phyloP scores from a whole-genome alignment of 2,329 filamentous ascomycete genomes.

The Sporothrix inflata region DNA sequence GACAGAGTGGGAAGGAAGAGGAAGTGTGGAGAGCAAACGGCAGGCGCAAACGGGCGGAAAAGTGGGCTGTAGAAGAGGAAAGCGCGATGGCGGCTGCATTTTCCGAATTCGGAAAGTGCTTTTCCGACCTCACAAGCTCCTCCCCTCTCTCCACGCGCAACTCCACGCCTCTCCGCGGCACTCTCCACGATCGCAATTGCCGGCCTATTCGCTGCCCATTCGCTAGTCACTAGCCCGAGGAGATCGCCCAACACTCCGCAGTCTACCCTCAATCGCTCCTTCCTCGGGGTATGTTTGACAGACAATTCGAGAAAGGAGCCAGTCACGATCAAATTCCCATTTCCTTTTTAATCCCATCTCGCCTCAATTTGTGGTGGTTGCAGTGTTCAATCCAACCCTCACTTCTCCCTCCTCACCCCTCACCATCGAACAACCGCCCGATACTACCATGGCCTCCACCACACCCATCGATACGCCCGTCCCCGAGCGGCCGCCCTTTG shows the following conservation, averaged over 20 bases:
- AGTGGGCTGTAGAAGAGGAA: background rate
- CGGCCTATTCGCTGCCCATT: background rate
- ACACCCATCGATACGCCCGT: background rate
- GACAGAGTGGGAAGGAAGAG: background rate
- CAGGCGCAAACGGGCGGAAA: constrained; percentile 4
- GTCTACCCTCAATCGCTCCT: background rate
- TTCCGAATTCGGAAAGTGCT: constrained; percentile 14
- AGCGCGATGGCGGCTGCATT: background rate
- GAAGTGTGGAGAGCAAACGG: background rate
- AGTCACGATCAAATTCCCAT: background rate
- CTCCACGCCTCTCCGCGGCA: background rate
- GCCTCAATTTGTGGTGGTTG: background rate
- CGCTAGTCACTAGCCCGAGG: background rate
- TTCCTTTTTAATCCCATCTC: background rate
- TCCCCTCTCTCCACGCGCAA: background rate
- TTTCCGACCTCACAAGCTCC: background rate
- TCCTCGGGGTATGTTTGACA: background rate
- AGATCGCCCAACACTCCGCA: background rate
- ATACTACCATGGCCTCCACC: background rate
- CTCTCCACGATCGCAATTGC: constrained; percentile 15
- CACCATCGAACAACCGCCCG: background rate
- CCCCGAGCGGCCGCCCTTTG: constrained; percentile 43
- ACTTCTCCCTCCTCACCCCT: background rate
- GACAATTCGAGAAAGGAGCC: background rate
- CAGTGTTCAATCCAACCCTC: background rate